Evolutionary conservation across 257 asterid genomes (phyloP), one percentile per base, ranked within the genome.

Genomic region (Lantana camara): DNA sequence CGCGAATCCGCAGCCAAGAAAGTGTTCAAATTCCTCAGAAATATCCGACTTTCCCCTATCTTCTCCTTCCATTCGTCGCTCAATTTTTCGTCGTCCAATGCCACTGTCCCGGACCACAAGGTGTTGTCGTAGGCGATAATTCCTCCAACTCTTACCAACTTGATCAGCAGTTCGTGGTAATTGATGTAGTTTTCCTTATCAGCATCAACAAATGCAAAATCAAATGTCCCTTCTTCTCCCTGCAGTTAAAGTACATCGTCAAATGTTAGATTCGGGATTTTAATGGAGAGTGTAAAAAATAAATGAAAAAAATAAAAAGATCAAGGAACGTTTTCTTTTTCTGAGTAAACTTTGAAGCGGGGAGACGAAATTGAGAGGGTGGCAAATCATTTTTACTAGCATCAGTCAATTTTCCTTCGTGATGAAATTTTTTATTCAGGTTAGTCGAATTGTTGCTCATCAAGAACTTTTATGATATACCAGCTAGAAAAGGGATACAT

Each of bases 161-260:
- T 80, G 42, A 85, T 4, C 9, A 85, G 71, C 27, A 74, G 30
- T 49, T 83, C 84, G 55, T 85, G 94, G 67, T 85, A 85, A 54
- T 80, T 74, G 7, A 80, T 57, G 74, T 85, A 85, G 60, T 83
- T 85, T 22, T 78, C 83, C 50, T 85, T 85, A 34, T 85, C 94
- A 0, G 94, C 94, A n/a, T 85, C 94, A 27, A 85, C 94, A 21
- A 85, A 85, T 22, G 82, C 88, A 57, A 83, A 85, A 30, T 85
- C 90, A 21, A n/a, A n/a, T n/a, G n/a, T n/a, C n/a, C n/a, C n/a
- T n/a, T n/a, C n/a, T n/a, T n/a, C n/a, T n/a, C n/a, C 92, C 92
- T 85, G 49, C 4, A 15, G n/a, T n/a, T n/a, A n/a, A n/a, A n/a
- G n/a, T n/a, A n/a, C n/a, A n/a, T n/a, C n/a, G n/a, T n/a, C n/a